Evolutionary conservation across 1,139 yeast species (phyloP).

Genomic region (Kurtzmaniella quercitrusa): DNA sequence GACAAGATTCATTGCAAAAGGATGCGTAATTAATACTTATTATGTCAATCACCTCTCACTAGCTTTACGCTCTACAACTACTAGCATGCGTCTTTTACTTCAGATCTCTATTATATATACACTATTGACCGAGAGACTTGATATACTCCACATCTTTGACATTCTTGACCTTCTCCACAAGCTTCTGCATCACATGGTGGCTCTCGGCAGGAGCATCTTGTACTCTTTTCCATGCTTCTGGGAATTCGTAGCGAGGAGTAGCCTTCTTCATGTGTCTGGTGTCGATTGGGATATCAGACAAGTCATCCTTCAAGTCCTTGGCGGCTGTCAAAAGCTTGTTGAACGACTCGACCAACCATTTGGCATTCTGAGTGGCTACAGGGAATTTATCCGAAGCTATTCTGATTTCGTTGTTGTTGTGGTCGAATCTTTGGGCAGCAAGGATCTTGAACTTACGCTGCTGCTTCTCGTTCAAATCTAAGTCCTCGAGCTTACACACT

Average conservation of each 20-base stretch:
- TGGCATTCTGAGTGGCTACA: conserved; percentile 84
- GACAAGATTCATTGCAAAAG: too few relatives aligned
- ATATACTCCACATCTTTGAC: conserved; percentile 32
- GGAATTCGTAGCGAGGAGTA: conserved; percentile 50
- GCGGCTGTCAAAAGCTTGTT: conserved; percentile 59
- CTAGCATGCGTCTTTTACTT: too few relatives aligned
- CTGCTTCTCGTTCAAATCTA: conserved; percentile 49
- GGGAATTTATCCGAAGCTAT: conserved; percentile 61
- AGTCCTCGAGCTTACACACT: conserved; percentile 48
- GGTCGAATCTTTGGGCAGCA: conserved; percentile 76
- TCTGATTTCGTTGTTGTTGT: conserved; percentile 51
- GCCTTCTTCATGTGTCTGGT: conserved; percentile 56
- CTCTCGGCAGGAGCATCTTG: conserved; percentile 51
- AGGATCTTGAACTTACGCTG: conserved; percentile 73
- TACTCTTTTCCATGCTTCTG: conserved; percentile 83
- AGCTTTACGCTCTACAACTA: too few relatives aligned
- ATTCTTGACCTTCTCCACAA: conserved; percentile 31
- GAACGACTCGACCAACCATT: conserved; percentile 63
- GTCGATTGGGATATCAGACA: conserved; percentile 79
- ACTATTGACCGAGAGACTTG: conserved; percentile 21
- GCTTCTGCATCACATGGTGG: conserved; percentile 27
- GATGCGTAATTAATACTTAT: too few relatives aligned
- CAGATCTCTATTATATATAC: conserved; percentile 3
- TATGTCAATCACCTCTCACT: too few relatives aligned
- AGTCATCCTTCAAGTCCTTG: conserved; percentile 59